These are phyloP conservation scores for Synchytrium microbalum DNA, from an alignment of 371 early-diverging fungal genomes.

Conservation along the genomic window DNA sequence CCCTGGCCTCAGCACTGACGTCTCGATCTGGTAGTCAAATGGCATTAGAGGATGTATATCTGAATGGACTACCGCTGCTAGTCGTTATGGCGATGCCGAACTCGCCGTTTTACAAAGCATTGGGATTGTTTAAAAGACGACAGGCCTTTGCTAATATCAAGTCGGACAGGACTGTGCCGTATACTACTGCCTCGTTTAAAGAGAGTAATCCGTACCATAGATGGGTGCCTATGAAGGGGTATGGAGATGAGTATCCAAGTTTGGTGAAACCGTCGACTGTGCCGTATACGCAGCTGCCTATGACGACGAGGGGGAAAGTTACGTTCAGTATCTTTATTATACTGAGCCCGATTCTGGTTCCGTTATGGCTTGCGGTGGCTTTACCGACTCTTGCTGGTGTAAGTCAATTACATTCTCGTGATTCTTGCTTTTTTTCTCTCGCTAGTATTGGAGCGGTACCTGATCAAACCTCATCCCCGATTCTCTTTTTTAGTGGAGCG, in stretches of 20 bases:
- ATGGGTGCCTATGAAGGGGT: slow-evolving; percentile 17
- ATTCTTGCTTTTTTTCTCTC: not conserved
- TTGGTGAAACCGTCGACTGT: slow-evolving; percentile 20
- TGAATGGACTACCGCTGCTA: slow-evolving; percentile 39
- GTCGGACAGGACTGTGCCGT: slow-evolving; percentile 64
- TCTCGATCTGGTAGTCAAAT: slow-evolving; percentile 27
- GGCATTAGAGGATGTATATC: slow-evolving; percentile 6
- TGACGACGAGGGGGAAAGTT: slow-evolving; percentile 11
- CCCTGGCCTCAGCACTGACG: slow-evolving; percentile 17
- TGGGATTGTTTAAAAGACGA: slow-evolving; percentile 42
- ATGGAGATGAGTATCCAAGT: slow-evolving; percentile 15
- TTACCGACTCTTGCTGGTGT: not conserved
- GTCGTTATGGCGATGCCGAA: slow-evolving; percentile 56
- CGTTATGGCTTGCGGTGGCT: slow-evolving; percentile 11
- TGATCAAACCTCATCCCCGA: slow-evolving; percentile 4
- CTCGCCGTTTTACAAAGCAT: slow-evolving; percentile 42
- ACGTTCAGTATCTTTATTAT: not conserved
- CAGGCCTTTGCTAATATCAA: slow-evolving; percentile 56
- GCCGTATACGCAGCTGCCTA: slow-evolving; percentile 12
- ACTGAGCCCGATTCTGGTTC: slow-evolving; percentile 3
- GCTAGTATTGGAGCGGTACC: slow-evolving; percentile 5
- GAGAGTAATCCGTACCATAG: slow-evolving; percentile 36
- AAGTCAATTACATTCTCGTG: not conserved
- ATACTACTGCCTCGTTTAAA: slow-evolving; percentile 56
- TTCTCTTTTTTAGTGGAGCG: not conserved